Base-by-base conservation (phyloP, 768 basidiomycete genomes). In the Mycena amicta region DNA sequence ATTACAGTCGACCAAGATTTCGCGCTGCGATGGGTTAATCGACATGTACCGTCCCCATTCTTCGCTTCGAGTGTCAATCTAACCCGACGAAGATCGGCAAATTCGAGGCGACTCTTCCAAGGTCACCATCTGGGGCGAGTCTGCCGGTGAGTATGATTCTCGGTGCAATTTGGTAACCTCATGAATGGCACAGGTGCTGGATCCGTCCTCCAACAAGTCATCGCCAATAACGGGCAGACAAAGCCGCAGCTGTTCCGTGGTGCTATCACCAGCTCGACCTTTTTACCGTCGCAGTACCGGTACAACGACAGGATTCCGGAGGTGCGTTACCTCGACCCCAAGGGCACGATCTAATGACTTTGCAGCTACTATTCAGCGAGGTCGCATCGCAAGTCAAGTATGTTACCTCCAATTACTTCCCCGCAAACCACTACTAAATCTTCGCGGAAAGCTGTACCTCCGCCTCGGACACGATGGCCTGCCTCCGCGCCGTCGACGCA, bases 141-240 rank as follows among this genome's bases (percentile, higher is more conserved):
- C 57, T 16, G 64, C 64, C 0, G 67, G 66, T 63, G 13, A 22
- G 51, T 57, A 0, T 46, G 13, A 20, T 50, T 16, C 12, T 6
- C 6, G 13, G 27, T 13, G 15, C 15, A n/a, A n/a, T n/a, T n/a
- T n/a, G n/a, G n/a, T 33, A n/a, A n/a, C n/a, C n/a, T 31, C 5
- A 40, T 12, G 4, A 40, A 43, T 18, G 13, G 8, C 20, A 12
- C 43, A 65, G 73, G 73, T 13, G 74, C 65, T 2, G 74, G 74
- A 8, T 75, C 74, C 16, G 72, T 75, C 16, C 51, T 75, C 3
- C 74, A 75, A 26, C 74, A 75, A 13, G 55, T 75, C 16, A 56
- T 74, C 4, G 74, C 74, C 2, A 50, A 73, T 20, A 62, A 61
- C 15, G 72, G 74, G 0, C 61, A 71, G 29, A 75, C 74, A 2